Percentiles rank a stretch among this genome's conserved stretches.
Evolutionary conservation across 306 rosid genomes (phyloP).

Genomic region (Pueraria montana): DNA sequence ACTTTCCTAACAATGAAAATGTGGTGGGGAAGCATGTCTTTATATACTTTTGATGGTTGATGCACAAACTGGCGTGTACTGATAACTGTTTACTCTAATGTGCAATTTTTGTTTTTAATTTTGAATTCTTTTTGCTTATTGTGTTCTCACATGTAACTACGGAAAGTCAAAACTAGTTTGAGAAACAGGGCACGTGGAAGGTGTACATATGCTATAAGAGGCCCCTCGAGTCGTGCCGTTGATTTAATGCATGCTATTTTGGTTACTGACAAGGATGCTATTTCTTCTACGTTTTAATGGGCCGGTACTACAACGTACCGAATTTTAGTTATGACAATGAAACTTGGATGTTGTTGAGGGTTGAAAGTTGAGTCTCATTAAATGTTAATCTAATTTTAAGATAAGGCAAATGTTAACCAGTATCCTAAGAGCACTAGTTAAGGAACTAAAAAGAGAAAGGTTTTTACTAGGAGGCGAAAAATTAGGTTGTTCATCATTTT

Average conservation of each 20-base stretch:
- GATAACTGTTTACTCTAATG: background rate
- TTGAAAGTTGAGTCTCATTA: constrained; percentile 5
- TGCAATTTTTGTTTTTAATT: background rate
- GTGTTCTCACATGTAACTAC: background rate
- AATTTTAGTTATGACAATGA: background rate
- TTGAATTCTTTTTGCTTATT: background rate
- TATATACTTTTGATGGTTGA: background rate
- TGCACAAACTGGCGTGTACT: background rate
- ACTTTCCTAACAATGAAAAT: background rate
- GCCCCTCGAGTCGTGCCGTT: background rate
- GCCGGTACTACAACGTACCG: background rate
- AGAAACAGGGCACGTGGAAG: background rate
- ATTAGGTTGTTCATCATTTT: too few species aligned
- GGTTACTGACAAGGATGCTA: background rate
- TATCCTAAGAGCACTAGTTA: too few species aligned
- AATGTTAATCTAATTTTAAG: background rate
- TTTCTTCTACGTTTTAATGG: background rate
- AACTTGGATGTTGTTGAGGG: background rate
- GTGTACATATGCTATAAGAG: background rate
- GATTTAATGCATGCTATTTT: background rate
- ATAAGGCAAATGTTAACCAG: too few species aligned
- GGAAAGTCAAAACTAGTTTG: background rate
- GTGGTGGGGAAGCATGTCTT: background rate
- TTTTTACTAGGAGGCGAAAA: too few species aligned
- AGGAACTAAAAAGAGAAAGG: too few species aligned